Evolutionary conservation across 129 eudicot species (phyloP).

Genomic region (Ambrosia artemisiifolia): DNA sequence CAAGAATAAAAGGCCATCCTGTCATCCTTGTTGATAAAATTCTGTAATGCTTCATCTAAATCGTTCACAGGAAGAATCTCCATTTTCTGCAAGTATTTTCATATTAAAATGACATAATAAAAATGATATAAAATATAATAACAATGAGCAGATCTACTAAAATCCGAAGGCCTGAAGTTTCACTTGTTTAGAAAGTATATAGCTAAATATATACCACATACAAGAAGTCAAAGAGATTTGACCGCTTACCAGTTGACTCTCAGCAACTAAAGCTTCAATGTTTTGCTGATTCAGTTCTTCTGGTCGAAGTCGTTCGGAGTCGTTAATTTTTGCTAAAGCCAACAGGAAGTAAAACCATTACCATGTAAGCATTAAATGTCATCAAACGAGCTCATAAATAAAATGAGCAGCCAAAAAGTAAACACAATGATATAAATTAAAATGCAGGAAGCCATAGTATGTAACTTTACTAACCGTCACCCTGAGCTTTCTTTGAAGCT

Average conservation of each 20-base stretch:
- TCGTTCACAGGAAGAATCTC: slow-evolving; percentile 97
- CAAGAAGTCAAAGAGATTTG: slow-evolving; percentile 19
- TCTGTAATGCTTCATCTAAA: slow-evolving; percentile 91
- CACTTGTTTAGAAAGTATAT: neutral
- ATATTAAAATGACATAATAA: neutral
- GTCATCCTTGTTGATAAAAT: slow-evolving; percentile 93
- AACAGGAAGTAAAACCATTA: slow-evolving; percentile 19
- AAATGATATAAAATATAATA: neutral
- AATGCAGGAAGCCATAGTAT: neutral
- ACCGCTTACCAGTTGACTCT: slow-evolving; percentile 77
- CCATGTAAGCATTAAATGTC: slow-evolving; percentile 15
- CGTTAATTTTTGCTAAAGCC: slow-evolving; percentile 57
- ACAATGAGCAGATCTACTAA: neutral
- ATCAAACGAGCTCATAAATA: neutral
- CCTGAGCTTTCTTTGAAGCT: slow-evolving; percentile 55
- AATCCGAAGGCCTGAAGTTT: neutral
- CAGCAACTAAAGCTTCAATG: slow-evolving; percentile 98
- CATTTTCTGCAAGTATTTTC: slow-evolving; percentile 65
- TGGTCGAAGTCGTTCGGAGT: slow-evolving; percentile 79
- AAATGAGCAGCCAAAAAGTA: slow-evolving; percentile 2
- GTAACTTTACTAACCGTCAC: slow-evolving; percentile 49
- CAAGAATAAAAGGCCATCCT: slow-evolving; percentile 78
- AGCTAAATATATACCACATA: neutral
- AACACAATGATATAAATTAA: neutral
- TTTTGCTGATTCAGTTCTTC: slow-evolving; percentile 98